A percentile compares a stretch with the other conserved stretches of the same genome.
Conservation (phyloP, 768 basidiomycete genomes). For the Termitomyces sp. region DNA sequence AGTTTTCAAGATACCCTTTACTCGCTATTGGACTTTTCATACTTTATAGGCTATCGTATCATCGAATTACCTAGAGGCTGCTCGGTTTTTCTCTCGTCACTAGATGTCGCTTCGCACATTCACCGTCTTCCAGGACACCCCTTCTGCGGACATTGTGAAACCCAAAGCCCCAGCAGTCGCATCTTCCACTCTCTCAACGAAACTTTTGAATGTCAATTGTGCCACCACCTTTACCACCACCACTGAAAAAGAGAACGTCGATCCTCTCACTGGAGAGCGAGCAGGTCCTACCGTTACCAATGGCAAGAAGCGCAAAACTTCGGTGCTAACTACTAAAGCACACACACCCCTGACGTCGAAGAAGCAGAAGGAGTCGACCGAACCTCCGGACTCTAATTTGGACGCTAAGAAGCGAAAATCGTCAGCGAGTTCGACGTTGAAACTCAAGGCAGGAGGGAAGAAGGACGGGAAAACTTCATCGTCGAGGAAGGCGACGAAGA, state of each 20-base stretch:
- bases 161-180: slow-evolving; percentile 23
- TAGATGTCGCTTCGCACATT: slow-evolving; percentile 54
- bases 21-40: slow-evolving; percentile 3
- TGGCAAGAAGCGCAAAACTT: slow-evolving; percentile 63
- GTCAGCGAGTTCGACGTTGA: slow-evolving; percentile 23
- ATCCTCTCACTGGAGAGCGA: slow-evolving; percentile 68
- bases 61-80: neutral
- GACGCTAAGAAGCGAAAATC: slow-evolving; percentile 63
- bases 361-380: slow-evolving; percentile 39
- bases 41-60: neutral
- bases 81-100: slow-evolving; percentile 3
- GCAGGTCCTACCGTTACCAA: slow-evolving; percentile 29
- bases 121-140: slow-evolving; percentile 58
- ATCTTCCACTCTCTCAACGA: slow-evolving; percentile 20
- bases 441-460: slow-evolving; percentile 26
- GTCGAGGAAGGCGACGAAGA: slow-evolving; percentile 29
- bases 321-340: slow-evolving; percentile 50
- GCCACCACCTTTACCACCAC: slow-evolving; percentile 29
- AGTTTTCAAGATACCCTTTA: neutral
- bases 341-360: slow-evolving; percentile 30
- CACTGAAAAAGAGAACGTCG: slow-evolving; percentile 79
- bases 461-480: slow-evolving; percentile 29
- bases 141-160: slow-evolving; percentile 28
- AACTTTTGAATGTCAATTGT: slow-evolving; percentile 13
- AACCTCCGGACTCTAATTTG: slow-evolving; percentile 33